Evolutionary conservation across 2,329 filamentous ascomycete species (phyloP).

Genomic region (Teratosphaeriaceae sp.): DNA sequence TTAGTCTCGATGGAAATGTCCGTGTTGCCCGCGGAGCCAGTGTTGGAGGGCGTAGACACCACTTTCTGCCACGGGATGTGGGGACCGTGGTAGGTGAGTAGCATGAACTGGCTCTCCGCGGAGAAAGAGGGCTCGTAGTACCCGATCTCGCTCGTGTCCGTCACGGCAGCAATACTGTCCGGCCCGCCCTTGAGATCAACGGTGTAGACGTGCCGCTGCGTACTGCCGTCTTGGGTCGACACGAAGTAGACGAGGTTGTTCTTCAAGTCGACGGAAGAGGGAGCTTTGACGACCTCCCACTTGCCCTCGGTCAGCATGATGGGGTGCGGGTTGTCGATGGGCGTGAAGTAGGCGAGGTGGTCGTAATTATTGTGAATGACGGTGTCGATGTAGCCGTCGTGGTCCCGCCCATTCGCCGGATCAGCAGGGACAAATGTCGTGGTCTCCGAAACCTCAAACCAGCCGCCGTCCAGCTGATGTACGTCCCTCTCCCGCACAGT

Average conservation of each 20-base stretch:
- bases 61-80: slow-evolving; percentile 87
- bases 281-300: slow-evolving; percentile 87
- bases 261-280: slow-evolving; percentile 75
- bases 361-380: slow-evolving; percentile 81
- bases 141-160: slow-evolving; percentile 64
- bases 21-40: slow-evolving; percentile 43
- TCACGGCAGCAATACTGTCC: slow-evolving; percentile 59
- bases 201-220: slow-evolving; percentile 85
- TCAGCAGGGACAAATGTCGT: slow-evolving; percentile 85
- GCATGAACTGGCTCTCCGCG: slow-evolving; percentile 67
- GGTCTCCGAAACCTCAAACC: slow-evolving; percentile 89
- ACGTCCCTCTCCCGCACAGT: slow-evolving; percentile 76
- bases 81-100: slow-evolving; percentile 81
- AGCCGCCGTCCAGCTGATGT: slow-evolving; percentile 81
- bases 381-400: slow-evolving; percentile 91
- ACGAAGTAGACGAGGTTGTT: slow-evolving; percentile 89
- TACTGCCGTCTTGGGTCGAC: slow-evolving; percentile 77
- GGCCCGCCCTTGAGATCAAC: slow-evolving; percentile 72
- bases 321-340: slow-evolving; percentile 75
- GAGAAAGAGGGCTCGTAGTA: slow-evolving; percentile 86
- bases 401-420: slow-evolving; percentile 56
- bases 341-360: slow-evolving; percentile 88
- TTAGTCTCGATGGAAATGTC: slow-evolving; percentile 76
- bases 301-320: slow-evolving; percentile 77
- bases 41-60: slow-evolving; percentile 49